phyloP scores from a whole-genome alignment of 2,329 filamentous ascomycete genomes.

The Ophiostoma fasciatum region DNA sequence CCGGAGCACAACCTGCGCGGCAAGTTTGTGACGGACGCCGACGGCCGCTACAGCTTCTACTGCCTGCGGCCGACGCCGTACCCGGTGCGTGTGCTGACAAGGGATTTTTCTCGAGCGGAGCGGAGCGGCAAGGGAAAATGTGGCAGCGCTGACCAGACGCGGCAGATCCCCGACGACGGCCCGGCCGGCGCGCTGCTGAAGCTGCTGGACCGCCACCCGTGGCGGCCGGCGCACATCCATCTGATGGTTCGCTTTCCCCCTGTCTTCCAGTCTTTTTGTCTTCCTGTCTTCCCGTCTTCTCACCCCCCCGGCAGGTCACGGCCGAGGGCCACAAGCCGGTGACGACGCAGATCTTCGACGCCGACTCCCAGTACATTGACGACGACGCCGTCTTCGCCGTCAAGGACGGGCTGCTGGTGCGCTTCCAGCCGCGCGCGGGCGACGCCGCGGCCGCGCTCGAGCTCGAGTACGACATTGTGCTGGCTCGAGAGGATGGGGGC shows the following conservation, averaged over 20 bases:
- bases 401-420: slow-evolving; percentile 22
- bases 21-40: slow-evolving; percentile 22
- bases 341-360: slow-evolving; percentile 56
- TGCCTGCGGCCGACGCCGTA: slow-evolving; percentile 46
- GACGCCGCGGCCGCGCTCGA: slow-evolving; percentile 18
- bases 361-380: slow-evolving; percentile 41
- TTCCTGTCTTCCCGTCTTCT: not conserved
- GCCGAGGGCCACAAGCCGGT: slow-evolving; percentile 49
- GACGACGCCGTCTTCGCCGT: slow-evolving; percentile 27
- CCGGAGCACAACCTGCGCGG: slow-evolving; percentile 11
- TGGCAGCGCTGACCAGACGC: too few relatives aligned
- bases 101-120: too few relatives aligned
- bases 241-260: slow-evolving; percentile 17
- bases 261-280: not conserved
- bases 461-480: slow-evolving; percentile 19
- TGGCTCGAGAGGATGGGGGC: slow-evolving; percentile 3
- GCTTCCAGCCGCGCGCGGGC: slow-evolving; percentile 18
- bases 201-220: slow-evolving; percentile 22
- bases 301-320: slow-evolving; percentile 20
- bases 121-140: too few relatives aligned
- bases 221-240: slow-evolving; percentile 24
- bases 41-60: slow-evolving; percentile 49
- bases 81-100: slow-evolving; percentile 23
- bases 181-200: slow-evolving; percentile 19
- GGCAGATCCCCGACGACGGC: slow-evolving; percentile 8